Base-by-base conservation (phyloP, 225 moss, liverwort and hornwort genomes). In the Marchantia paleacea region DNA sequence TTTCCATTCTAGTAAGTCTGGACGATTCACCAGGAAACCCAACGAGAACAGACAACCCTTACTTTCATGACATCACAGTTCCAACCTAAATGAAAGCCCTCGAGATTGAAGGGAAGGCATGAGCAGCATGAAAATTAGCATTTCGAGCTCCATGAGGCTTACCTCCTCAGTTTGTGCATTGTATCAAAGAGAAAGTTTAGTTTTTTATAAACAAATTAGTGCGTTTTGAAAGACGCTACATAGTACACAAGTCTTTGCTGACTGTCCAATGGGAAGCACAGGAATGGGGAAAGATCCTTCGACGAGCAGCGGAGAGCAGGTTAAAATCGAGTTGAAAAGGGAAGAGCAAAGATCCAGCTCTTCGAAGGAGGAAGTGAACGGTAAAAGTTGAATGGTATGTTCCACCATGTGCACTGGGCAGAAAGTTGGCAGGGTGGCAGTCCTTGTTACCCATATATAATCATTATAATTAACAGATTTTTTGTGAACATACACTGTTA, bases 1-100 rank as follows among this genome's bases (percentile, higher is more conserved):
- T 67, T 89, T 86, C 63, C 74, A 83, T 76, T 75, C 68, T 55
- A 86, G 84, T 86, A 86, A 84, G 86, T 86, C 75, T 65, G 75
- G 73, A 74, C 10, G 50, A 19, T 39, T 31, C 22, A 54, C 10
- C 73, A 29, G 52, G 52, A 81, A 65, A 26, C 16, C 14, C 51
- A 57, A 69, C 52, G 52, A 53, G 54, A 31, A 24, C 25, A 75
- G 22, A 70, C 31, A 61, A 76, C 87, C 87, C 31, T 83, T 87
- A 85, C 82, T 87, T 84, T 75, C 79, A 72, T 86, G 62, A 84
- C 22, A 79, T 28, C 5, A 47, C 15, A 50, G 50, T 18, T 61
- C 39, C 65, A 70, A 68, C 26, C 15, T 50, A 25, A 12, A 39
- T 25, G 24, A 26, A 24, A 39, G 20, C 18, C 58, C 54, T 26